These are phyloP conservation scores for Boletus rubescentipes DNA, from an alignment of 768 basidiomycete genomes.

Conservation along the genomic window DNA sequence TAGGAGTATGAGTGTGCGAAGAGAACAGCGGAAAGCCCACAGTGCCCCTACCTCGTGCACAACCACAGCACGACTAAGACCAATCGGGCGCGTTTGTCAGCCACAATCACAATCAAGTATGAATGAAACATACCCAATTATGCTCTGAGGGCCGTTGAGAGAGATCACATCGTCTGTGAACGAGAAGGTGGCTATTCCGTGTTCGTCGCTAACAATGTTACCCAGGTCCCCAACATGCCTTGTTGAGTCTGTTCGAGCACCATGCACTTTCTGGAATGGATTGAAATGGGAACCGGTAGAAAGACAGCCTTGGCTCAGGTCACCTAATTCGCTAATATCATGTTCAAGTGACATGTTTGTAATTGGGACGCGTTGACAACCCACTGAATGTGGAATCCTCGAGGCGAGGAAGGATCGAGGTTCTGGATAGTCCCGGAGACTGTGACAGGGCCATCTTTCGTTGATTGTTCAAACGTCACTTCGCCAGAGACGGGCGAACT, in stretches of 20 bases:
- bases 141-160: slow-evolving; percentile 64
- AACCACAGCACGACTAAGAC: slow-evolving; percentile 62
- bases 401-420: slow-evolving; percentile 54
- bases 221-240: slow-evolving; percentile 79
- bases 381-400: slow-evolving; percentile 84
- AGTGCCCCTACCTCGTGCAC: slow-evolving; percentile 57
- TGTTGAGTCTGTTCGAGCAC: slow-evolving; percentile 50
- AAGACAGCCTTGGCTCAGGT: slow-evolving; percentile 61
- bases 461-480: slow-evolving; percentile 62
- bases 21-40: background rate
- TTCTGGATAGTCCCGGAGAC: slow-evolving; percentile 62
- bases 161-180: slow-evolving; percentile 62
- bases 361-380: slow-evolving; percentile 24
- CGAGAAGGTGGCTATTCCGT: slow-evolving; percentile 56
- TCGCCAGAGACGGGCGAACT: slow-evolving; percentile 60
- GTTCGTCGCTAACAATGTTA: slow-evolving; percentile 62
- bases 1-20: slow-evolving; percentile 8
- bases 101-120: background rate
- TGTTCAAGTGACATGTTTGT: slow-evolving; percentile 19
- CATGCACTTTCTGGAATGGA: slow-evolving; percentile 63
- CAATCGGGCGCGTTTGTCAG: slow-evolving; percentile 6
- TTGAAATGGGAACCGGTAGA: slow-evolving; percentile 81
- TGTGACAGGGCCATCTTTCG: slow-evolving; percentile 49
- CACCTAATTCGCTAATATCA: slow-evolving; percentile 44
- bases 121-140: slow-evolving; percentile 57